These are phyloP conservation scores for Davidsoniella virescens DNA, from an alignment of 2,329 filamentous ascomycete species.

Conservation along the genomic window DNA sequence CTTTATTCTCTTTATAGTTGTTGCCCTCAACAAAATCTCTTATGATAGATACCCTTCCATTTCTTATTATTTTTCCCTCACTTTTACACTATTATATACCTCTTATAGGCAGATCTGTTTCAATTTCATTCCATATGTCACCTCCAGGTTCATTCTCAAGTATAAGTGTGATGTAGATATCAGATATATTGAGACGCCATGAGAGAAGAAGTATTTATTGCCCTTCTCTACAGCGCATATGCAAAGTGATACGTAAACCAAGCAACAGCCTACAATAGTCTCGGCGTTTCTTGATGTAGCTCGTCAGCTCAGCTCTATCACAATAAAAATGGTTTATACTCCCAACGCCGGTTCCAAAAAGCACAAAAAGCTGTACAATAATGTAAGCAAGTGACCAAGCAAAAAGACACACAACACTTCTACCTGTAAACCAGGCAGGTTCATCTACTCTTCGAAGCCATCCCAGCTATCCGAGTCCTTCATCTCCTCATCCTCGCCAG, in stretches of 20 bases:
- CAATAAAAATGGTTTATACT: slow-evolving; percentile 5
- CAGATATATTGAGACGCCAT: slow-evolving; percentile 1
- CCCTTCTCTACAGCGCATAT: background rate
- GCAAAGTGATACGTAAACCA: background rate
- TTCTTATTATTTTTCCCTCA: too few relatives aligned
- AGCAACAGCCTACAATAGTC: background rate
- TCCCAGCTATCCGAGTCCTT: slow-evolving; percentile 41
- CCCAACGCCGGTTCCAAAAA: slow-evolving; percentile 12
- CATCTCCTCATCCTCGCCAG: slow-evolving; percentile 21
- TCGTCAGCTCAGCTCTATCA: background rate
- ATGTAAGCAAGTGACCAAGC: slow-evolving; percentile 1
- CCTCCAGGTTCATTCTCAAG: too few relatives aligned
- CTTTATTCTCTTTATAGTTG: too few relatives aligned
- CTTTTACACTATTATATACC: too few relatives aligned
- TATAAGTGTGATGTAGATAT: too few relatives aligned
- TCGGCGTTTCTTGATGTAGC: background rate
- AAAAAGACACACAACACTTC: slow-evolving; percentile 3
- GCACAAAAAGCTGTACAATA: slow-evolving; percentile 5
- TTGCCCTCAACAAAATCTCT: too few relatives aligned
- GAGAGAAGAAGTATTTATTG: background rate
- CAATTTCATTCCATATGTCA: too few relatives aligned
- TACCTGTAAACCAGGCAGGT: background rate
- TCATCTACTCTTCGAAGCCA: slow-evolving; percentile 44
- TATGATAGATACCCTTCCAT: too few relatives aligned
- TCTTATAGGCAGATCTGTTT: too few relatives aligned